These are phyloP conservation scores for Saksenaea oblongispora DNA, from an alignment of 371 early-diverging fungal genomes.

Conservation along the genomic window DNA sequence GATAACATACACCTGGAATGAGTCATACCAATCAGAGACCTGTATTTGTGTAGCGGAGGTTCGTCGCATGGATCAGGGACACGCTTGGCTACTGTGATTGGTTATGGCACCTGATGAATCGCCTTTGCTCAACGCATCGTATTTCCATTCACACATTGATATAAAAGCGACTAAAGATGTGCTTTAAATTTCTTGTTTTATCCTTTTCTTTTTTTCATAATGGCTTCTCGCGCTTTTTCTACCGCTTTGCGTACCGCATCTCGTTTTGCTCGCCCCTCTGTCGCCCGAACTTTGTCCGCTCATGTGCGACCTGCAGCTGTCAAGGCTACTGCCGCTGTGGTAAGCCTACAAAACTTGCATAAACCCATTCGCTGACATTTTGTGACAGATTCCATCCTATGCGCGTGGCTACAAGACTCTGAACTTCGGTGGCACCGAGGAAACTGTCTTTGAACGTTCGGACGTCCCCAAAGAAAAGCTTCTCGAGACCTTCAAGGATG, in stretches of 20 bases:
- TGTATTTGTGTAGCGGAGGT: neutral
- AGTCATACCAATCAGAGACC: slow-evolving; percentile 49
- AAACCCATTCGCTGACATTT: neutral
- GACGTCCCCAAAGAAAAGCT: slow-evolving; percentile 94
- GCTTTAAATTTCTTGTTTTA: slow-evolving; percentile 13
- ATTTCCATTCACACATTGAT: slow-evolving; percentile 5
- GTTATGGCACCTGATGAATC: slow-evolving; percentile 24
- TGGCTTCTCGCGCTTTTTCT: slow-evolving; percentile 49
- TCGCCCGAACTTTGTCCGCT: slow-evolving; percentile 13
- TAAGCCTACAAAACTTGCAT: neutral
- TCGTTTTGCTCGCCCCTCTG: slow-evolving; percentile 37
- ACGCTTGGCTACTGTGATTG: slow-evolving; percentile 10
- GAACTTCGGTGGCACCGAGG: slow-evolving; percentile 92
- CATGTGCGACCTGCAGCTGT: slow-evolving; percentile 15
- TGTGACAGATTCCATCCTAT: slow-evolving; percentile 43
- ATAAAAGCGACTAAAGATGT: slow-evolving; percentile 4
- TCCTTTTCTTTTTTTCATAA: slow-evolving; percentile 14
- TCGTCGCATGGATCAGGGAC: neutral
- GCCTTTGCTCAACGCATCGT: slow-evolving; percentile 10
- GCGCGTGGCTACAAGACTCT: slow-evolving; percentile 89
- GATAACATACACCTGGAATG: slow-evolving; percentile 25
- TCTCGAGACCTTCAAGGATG: slow-evolving; percentile 87
- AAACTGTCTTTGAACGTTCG: slow-evolving; percentile 93
- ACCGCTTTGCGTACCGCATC: slow-evolving; percentile 46
- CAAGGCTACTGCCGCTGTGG: slow-evolving; percentile 11